Evolutionary conservation across 1,139 yeast species (phyloP), one percentile per base, ranked within the genome.

Genomic region (Candida freyschussii): DNA sequence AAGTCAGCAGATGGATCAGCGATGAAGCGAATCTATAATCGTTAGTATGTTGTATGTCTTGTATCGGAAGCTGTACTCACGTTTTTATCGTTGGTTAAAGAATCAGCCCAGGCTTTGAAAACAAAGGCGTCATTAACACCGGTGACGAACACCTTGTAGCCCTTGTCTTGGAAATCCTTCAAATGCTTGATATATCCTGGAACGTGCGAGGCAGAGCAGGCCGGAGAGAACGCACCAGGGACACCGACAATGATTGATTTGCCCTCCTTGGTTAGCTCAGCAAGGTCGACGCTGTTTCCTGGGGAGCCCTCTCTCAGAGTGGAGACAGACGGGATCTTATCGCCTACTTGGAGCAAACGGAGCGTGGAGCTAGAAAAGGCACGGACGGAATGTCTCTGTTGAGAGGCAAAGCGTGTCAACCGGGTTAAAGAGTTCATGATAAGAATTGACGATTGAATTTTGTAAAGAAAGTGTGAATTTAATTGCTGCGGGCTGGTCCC

Each of bases 221-320:
- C 93, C 27, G 94, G 89, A 3, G 94, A 80, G 54, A 80, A 86
- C 1, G 96, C 95, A 14, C 95, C 96, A 27, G 96, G 96, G 26
- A 86, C 85, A 33, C 94, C 95, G 30, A 86, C 70, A 34, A 86
- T 61, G 24, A 86, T 55, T 26, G 75, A 63, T 54, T 76, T 79
- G 5, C 62, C 57, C 20, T 43, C 26, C 23, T 62, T 57, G 21
- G 75, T 65, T 48, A 74, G 77, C 27, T 72, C 68, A 13, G 81
- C 72, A 36, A 84, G 63, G 52, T 78, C 68, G 43, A 82, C 68
- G 15, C 61, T 58, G 51, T 78, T 75, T 23, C 83, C 82, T 30
- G 94, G 94, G 19, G 85, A 72, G 24, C 73, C 75, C 46, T 78
- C 83, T 41, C 62, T 72, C 37, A 84, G 58, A 16, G 63, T 54